phyloP scores from a whole-genome alignment of 2,329 filamentous ascomycete species.

The Ophiocordyceps camponoti-rufipedis region DNA sequence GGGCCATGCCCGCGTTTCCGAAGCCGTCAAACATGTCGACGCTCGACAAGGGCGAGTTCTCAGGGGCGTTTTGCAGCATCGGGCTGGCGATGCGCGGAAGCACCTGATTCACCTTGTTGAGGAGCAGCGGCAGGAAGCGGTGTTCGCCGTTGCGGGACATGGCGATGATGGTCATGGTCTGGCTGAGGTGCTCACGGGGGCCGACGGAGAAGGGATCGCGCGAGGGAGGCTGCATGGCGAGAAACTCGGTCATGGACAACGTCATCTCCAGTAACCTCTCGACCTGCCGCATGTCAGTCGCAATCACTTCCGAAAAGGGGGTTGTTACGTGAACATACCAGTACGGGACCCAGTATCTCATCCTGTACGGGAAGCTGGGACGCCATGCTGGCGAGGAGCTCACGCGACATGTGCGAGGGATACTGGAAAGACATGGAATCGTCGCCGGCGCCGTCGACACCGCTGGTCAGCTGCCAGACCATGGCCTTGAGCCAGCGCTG shows the following conservation, averaged over 20 bases:
- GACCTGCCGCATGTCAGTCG: conserved; percentile 25
- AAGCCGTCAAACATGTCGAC: conserved; percentile 51
- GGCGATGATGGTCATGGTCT: conserved; percentile 49
- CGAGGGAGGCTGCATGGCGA: conserved; percentile 44
- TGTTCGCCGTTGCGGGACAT: conserved; percentile 57
- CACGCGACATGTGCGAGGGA: conserved; percentile 41
- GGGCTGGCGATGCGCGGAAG: conserved; percentile 44
- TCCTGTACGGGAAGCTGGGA: conserved; percentile 54
- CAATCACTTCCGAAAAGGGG: not conserved
- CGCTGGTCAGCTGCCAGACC: conserved; percentile 43
- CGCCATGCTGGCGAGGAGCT: conserved; percentile 46
- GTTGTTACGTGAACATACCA: conserved; percentile 26
- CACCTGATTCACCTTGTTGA: conserved; percentile 58
- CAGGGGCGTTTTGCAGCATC: conserved; percentile 39
- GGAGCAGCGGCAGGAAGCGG: conserved; percentile 58
- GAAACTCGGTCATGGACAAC: conserved; percentile 53
- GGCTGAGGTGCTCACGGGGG: conserved; percentile 55
- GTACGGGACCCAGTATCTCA: conserved; percentile 55
- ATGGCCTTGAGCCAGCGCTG: conserved; percentile 49
- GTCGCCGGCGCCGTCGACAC: conserved; percentile 25
- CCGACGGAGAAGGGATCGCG: conserved; percentile 44
- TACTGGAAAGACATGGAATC: conserved; percentile 43
- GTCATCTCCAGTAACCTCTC: conserved; percentile 69
- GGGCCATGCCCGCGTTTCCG: conserved; percentile 42
- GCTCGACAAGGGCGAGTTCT: conserved; percentile 30